phyloP scores from a whole-genome alignment of 371 early-diverging fungal species.

The Rhizoclosmatium hyalinum region DNA sequence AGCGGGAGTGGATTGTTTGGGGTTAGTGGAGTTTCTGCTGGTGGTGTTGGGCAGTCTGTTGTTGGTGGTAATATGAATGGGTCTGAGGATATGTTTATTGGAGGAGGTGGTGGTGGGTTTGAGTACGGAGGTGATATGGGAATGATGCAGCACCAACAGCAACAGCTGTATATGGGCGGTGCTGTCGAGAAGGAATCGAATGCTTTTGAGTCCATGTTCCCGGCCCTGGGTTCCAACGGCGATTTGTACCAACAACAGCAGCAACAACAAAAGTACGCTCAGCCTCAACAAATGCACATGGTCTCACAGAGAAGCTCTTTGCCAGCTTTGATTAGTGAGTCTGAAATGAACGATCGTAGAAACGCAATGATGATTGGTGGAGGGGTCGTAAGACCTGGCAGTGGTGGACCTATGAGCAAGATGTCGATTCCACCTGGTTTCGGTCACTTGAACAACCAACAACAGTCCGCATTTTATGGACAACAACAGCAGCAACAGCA shows the following conservation, averaged over 20 bases:
- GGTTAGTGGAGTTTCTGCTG: constrained; percentile 1
- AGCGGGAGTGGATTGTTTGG: constrained; percentile 36
- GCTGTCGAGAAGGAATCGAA: constrained; percentile 24
- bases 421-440: constrained; percentile 13
- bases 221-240: background rate
- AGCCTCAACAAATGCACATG: constrained; percentile 3
- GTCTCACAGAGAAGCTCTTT: constrained; percentile 1
- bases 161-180: background rate
- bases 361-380: constrained; percentile 1
- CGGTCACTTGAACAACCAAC: background rate
- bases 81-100: background rate
- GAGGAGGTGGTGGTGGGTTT: background rate
- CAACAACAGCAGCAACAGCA: constrained; percentile 9
- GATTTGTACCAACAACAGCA: constrained; percentile 1
- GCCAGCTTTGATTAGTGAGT: background rate
- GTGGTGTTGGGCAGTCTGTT: background rate
- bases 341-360: background rate
- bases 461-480: background rate
- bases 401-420: background rate
- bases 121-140: constrained; percentile 4
- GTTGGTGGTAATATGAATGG: background rate
- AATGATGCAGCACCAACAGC: constrained; percentile 8
- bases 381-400: background rate
- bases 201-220: constrained; percentile 23
- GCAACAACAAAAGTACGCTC: background rate